Conservation (phyloP, 1,284 basidiomycete species). For the Apiotrichum sp. region DNA sequence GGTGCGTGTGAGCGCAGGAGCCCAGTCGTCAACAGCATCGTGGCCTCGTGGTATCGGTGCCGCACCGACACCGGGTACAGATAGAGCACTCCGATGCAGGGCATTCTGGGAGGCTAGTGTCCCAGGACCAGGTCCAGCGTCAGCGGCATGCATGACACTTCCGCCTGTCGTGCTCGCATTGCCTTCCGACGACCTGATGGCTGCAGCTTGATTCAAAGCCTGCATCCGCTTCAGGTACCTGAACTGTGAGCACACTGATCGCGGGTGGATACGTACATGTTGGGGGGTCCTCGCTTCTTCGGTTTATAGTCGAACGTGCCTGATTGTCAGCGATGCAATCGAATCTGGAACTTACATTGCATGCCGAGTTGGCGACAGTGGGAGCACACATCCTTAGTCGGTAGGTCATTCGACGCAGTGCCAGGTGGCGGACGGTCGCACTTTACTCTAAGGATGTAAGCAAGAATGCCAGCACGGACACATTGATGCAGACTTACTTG, state of each 20-base stretch:
- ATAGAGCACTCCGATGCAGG: conserved; percentile 8
- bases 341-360: conserved; percentile 51
- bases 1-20: conserved; percentile 4
- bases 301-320: conserved; percentile 81
- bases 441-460: conserved; percentile 26
- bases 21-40: conserved; percentile 14
- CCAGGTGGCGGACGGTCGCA: conserved; percentile 42
- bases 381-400: conserved; percentile 32
- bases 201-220: conserved; percentile 11
- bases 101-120: conserved; percentile 21
- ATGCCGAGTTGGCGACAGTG: conserved; percentile 75
- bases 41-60: conserved; percentile 1
- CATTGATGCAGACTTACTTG: conserved; percentile 28
- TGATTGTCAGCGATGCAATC: conserved; percentile 5
- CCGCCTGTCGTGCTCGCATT: background rate
- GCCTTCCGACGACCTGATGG: background rate
- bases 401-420: conserved; percentile 2
- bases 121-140: conserved; percentile 16
- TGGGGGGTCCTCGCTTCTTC: conserved; percentile 82
- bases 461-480: background rate
- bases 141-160: background rate
- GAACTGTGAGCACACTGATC: background rate
- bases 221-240: conserved; percentile 25
- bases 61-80: conserved; percentile 4
- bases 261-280: conserved; percentile 56